These are phyloP conservation scores for Aspergillus sp. DNA, from an alignment of 2,329 filamentous ascomycete genomes.

Conservation along the genomic window DNA sequence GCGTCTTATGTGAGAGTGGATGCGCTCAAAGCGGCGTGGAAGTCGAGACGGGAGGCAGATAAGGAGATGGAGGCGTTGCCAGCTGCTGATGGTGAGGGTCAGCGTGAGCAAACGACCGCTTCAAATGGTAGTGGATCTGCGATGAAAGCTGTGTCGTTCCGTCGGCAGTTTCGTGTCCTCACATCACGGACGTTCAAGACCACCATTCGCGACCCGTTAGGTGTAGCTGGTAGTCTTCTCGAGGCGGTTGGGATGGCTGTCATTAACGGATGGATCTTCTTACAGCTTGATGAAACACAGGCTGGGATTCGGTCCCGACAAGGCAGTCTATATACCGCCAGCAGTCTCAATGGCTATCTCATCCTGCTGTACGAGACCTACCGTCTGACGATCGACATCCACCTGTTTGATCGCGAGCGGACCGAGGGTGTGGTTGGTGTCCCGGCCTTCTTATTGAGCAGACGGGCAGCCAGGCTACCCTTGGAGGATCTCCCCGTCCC, in stretches of 20 bases:
- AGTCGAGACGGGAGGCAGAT: slow-evolving; percentile 5
- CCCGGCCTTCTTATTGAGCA: slow-evolving; percentile 66
- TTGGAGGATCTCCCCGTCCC: slow-evolving; percentile 73
- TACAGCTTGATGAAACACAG: slow-evolving; percentile 61
- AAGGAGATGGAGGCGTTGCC: slow-evolving; percentile 2
- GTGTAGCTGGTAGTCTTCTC: slow-evolving; percentile 66
- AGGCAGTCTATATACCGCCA: slow-evolving; percentile 69
- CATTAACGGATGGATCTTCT: slow-evolving; percentile 71
- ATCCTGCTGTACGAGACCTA: slow-evolving; percentile 75
- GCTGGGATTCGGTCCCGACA: slow-evolving; percentile 71
- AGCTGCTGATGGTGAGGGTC: background rate
- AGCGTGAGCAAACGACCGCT: background rate
- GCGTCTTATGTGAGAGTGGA: slow-evolving; percentile 60
- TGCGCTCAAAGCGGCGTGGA: slow-evolving; percentile 62
- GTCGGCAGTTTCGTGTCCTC: slow-evolving; percentile 63
- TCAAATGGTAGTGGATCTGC: slow-evolving; percentile 5
- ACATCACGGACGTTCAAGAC: slow-evolving; percentile 68
- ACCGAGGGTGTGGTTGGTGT: slow-evolving; percentile 70
- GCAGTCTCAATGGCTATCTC: slow-evolving; percentile 71
- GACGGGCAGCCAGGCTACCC: slow-evolving; percentile 64
- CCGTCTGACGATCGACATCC: slow-evolving; percentile 70
- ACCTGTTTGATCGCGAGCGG: slow-evolving; percentile 71
- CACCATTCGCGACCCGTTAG: slow-evolving; percentile 73
- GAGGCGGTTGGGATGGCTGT: slow-evolving; percentile 70
- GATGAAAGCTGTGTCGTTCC: slow-evolving; percentile 53